phyloP scores from a whole-genome alignment of 73 alveolate genomes.

The Tetrahymena thermophila region DNA sequence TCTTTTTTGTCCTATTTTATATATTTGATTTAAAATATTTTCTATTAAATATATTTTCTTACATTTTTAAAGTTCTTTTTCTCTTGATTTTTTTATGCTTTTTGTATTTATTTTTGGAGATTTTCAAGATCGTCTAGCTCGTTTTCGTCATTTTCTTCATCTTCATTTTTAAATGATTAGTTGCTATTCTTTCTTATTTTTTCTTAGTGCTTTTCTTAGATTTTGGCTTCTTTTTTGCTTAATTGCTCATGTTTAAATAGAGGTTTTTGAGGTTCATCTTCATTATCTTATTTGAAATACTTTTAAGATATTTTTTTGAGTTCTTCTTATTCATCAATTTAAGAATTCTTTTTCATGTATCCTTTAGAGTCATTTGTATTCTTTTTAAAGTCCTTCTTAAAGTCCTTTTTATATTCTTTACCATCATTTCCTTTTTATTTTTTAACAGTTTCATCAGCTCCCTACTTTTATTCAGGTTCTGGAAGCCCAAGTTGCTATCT shows the following conservation, averaged over 20 bases:
- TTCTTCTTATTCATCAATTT: background rate
- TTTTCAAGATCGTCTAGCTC: background rate
- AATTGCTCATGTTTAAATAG: background rate
- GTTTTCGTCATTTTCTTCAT: background rate
- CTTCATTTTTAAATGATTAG: background rate
- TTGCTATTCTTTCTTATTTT: background rate
- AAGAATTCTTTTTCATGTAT: background rate
- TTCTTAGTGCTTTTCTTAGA: background rate
- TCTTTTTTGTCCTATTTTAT: background rate
- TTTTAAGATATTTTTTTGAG: background rate
- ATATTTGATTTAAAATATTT: background rate
- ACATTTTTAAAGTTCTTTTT: background rate
- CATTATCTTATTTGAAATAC: background rate
- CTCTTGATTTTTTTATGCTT: background rate
- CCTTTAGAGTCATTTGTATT: background rate
- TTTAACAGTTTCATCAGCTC: background rate
- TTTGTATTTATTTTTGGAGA: background rate
- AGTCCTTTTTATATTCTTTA: background rate
- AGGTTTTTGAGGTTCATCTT: background rate
- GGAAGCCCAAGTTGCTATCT: background rate
- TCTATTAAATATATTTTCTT: background rate
- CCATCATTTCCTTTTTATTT: background rate
- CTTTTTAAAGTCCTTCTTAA: background rate
- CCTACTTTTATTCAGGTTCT: background rate
- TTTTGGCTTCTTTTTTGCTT: background rate